Evolutionary conservation across 2,329 filamentous ascomycete genomes (phyloP).

Genomic region (Trichothecium sympodiale): DNA sequence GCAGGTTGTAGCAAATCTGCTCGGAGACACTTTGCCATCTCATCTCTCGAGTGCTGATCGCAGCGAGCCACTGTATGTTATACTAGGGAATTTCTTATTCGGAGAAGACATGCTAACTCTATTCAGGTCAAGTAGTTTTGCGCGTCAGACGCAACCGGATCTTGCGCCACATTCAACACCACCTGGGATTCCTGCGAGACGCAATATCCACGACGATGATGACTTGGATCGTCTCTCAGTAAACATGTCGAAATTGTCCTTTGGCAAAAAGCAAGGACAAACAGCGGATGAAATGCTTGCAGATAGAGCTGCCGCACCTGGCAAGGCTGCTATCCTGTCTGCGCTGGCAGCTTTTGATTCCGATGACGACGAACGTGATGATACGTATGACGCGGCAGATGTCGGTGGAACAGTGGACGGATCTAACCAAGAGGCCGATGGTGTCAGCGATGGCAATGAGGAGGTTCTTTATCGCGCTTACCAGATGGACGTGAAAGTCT

Average conservation of each 20-base stretch:
- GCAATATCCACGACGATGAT: constrained; percentile 71
- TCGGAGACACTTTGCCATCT: constrained; percentile 64
- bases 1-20: constrained; percentile 67
- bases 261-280: constrained; percentile 57
- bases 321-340: constrained; percentile 79
- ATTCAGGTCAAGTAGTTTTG: constrained; percentile 16
- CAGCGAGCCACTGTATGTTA: constrained; percentile 48
- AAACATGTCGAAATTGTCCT: constrained; percentile 58
- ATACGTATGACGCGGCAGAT: constrained; percentile 89
- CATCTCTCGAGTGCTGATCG: constrained; percentile 56
- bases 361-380: constrained; percentile 92
- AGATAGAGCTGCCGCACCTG: constrained; percentile 52
- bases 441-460: constrained; percentile 46
- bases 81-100: not conserved
- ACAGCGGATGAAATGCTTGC: constrained; percentile 64
- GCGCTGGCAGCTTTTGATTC: constrained; percentile 83
- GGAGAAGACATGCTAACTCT: constrained; percentile 9
- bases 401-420: constrained; percentile 80
- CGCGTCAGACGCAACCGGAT: constrained; percentile 17
- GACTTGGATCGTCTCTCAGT: constrained; percentile 63
- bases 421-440: constrained; percentile 43
- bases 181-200: constrained; percentile 43
- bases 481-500: constrained; percentile 51
- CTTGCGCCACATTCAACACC: constrained; percentile 51
- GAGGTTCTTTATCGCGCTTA: constrained; percentile 64